Percentiles rank a stretch among this genome's conserved stretches.
Evolutionary conservation across 768 basidiomycete species (phyloP).

Genomic region (Astraeus odoratus): DNA sequence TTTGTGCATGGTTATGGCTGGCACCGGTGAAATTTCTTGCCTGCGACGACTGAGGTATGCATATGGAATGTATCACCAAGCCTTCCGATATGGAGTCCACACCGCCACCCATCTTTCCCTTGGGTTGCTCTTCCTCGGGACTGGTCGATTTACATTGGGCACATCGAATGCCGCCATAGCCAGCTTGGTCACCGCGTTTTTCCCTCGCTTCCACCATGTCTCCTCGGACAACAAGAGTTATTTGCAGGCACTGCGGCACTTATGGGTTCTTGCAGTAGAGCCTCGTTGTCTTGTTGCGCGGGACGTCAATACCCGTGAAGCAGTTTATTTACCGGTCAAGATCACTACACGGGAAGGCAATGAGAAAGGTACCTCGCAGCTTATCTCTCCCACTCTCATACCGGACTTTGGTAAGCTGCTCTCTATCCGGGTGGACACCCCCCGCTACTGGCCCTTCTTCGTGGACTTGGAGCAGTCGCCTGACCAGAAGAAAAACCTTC

Average conservation of each 20-base stretch:
- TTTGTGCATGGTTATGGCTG: constrained; percentile 92
- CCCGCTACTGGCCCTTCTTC: constrained; percentile 92
- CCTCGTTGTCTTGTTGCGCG: constrained; percentile 87
- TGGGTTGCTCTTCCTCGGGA: constrained; percentile 89
- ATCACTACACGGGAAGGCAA: constrained; percentile 68
- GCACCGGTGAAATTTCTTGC: constrained; percentile 90
- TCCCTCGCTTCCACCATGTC: constrained; percentile 74
- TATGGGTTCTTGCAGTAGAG: constrained; percentile 95
- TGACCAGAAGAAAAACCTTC: constrained; percentile 59
- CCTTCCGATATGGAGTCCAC: constrained; percentile 82
- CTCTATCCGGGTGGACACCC: constrained; percentile 85
- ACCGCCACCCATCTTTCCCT: constrained; percentile 86
- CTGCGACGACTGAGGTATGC: constrained; percentile 81
- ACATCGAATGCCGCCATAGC: constrained; percentile 90
- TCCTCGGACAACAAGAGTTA: constrained; percentile 87
- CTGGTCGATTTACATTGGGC: constrained; percentile 87
- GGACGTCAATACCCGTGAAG: constrained; percentile 87
- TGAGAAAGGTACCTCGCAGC: constrained; percentile 57
- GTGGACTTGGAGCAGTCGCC: constrained; percentile 67
- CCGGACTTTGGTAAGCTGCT: constrained; percentile 79
- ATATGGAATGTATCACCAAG: constrained; percentile 77
- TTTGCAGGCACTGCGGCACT: constrained; percentile 86
- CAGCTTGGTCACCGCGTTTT: constrained; percentile 84
- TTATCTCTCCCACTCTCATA: constrained; percentile 90
- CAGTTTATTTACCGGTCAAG: constrained; percentile 90